Conservation (phyloP, 1,139 yeast genomes). For the Lodderomyces parapsilosis region DNA sequence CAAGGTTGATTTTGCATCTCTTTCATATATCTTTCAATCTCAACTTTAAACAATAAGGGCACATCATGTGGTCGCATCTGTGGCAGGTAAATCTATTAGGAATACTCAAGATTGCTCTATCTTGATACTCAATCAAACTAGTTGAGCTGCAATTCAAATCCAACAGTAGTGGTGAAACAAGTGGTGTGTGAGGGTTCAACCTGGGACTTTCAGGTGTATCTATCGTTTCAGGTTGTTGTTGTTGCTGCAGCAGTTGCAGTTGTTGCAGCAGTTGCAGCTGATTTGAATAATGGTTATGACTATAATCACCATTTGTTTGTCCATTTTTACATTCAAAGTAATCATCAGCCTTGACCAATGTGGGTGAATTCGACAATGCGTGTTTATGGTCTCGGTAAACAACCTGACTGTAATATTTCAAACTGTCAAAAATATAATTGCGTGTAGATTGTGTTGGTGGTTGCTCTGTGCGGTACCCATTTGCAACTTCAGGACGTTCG, state of each 20-base stretch:
- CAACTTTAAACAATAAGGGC: constrained; percentile 51
- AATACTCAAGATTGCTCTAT: constrained; percentile 17
- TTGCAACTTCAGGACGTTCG: not conserved
- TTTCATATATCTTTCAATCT: constrained; percentile 33
- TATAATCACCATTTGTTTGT: not conserved
- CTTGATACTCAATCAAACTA: constrained; percentile 11
- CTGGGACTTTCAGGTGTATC: constrained; percentile 4
- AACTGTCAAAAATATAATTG: constrained; percentile 15
- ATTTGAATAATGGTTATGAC: not conserved
- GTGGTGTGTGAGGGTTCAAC: constrained; percentile 7
- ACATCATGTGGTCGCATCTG: constrained; percentile 54
- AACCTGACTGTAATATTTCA: constrained; percentile 31
- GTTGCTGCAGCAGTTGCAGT: not conserved
- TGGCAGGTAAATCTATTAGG: constrained; percentile 44
- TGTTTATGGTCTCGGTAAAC: constrained; percentile 22
- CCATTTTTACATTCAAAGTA: constrained; percentile 8
- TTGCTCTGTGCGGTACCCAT: not conserved
- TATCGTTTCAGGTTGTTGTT: not conserved
- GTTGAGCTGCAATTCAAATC: constrained; percentile 7
- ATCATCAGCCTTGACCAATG: constrained; percentile 2
- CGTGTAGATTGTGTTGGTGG: constrained; percentile 6
- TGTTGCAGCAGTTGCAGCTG: constrained; percentile 2
- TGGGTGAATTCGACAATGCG: constrained; percentile 5
- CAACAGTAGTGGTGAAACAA: constrained; percentile 10
- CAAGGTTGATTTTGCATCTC: too few relatives aligned